Evolutionary conservation across 371 early-diverging fungal genomes (phyloP), one percentile per base, ranked within the genome.

Genomic region (Mortierella sp.): DNA sequence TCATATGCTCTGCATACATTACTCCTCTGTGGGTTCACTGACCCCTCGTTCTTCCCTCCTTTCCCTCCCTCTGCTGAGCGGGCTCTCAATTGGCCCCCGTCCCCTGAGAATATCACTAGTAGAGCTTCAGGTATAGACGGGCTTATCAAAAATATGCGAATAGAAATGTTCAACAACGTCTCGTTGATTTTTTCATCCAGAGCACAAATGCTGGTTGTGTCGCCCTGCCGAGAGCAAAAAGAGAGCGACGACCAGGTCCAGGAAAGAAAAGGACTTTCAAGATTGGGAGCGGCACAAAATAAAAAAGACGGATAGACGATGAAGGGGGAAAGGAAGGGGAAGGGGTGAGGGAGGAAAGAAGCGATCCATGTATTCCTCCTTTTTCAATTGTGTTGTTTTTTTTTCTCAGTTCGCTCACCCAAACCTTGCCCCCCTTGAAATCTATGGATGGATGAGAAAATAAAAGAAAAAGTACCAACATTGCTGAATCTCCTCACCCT

Each of bases 351-450:
- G 26, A 2, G 31, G 26, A 16, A 31, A 55, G 53, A 31, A 48
- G 48, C 22, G 5, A 55, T 55, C 55, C 55, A 55, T 55, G 26
- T 55, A 26, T 31, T 55, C 16, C 16, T 50, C 22, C 11, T 55
- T 29, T 29, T 26, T 55, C 31, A 13, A 11, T 31, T 11, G 53
- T 29, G 24, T 9, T 53, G 29, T 55, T 26, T 11, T 10, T 14
- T 16, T 55, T 31, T 31, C 31, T 55, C 44, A 10, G 16, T n/a
- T n/a, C n/a, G n/a, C n/a, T n/a, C n/a, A n/a, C n/a, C n/a, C 44
- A 26, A 31, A 55, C 55, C 55, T 55, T 31, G 31, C 55, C 50
- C 50, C 55, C 55, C 26, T 55, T 53, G 29, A 55, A 55, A 55
- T 55, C 31, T 26, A 26, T 4, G 55, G 55, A 29, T 31, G n/a